phyloP scores from a whole-genome alignment of 805 yeast genomes.

The Wickerhamomyces canadensis region DNA sequence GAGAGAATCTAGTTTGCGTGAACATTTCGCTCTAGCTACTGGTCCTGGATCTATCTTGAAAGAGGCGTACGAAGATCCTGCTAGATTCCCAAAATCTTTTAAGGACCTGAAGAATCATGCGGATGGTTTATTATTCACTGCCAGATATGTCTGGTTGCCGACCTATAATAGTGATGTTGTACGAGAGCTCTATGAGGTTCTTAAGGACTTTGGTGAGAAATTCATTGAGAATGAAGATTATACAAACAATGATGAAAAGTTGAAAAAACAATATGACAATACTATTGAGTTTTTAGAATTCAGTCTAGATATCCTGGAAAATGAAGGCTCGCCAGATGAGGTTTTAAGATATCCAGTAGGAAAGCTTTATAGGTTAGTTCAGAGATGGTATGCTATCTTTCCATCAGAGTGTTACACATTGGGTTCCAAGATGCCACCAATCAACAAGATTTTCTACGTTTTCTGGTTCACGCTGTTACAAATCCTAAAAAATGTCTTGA shows the following conservation, averaged over 20 bases:
- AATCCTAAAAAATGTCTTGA: not conserved
- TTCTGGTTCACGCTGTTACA: slow-evolving; percentile 1
- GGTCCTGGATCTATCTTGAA: not conserved
- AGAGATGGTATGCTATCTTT: slow-evolving; percentile 1
- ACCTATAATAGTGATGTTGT: not conserved
- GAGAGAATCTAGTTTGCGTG: too few species aligned
- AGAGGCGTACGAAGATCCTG: not conserved
- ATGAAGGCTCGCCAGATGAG: not conserved
- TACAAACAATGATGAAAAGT: not conserved
- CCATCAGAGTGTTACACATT: slow-evolving; percentile 3
- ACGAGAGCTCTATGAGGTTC: not conserved
- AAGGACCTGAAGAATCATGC: not conserved
- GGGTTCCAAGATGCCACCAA: not conserved
- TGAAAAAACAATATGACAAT: not conserved
- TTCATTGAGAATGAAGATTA: not conserved
- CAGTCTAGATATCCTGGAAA: not conserved
- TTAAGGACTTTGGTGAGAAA: slow-evolving; percentile 1
- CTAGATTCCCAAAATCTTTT: not conserved
- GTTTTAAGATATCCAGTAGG: slow-evolving; percentile 1
- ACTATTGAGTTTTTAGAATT: not conserved
- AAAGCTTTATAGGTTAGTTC: not conserved
- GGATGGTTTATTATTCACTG: slow-evolving; percentile 1
- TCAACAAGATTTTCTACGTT: not conserved
- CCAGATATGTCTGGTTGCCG: slow-evolving; percentile 1
- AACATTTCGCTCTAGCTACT: not conserved